Base-by-base conservation (phyloP, 1,284 basidiomycete genomes). In the Austroboletus rostrupii region DNA sequence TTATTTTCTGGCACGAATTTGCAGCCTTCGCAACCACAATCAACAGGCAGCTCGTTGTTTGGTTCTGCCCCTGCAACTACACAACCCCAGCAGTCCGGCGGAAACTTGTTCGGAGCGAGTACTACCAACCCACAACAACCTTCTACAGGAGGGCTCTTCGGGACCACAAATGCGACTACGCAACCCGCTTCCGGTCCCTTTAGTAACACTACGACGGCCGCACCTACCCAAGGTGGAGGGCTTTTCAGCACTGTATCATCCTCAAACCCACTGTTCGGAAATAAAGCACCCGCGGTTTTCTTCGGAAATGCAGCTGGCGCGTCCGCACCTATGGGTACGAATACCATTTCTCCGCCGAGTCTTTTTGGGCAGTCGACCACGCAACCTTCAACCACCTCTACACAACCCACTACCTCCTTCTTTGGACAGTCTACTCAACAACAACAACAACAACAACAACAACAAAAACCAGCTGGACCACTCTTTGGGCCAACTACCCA, bases 401-500 rank as follows among this genome's bases (percentile, higher is more conserved):
- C 61, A 53, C 60, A 61, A 55, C 60, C 61, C 49, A 49, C 56
- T 37, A 41, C 56, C 45, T 57, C 65, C 33, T 44, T 68, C 32
- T 68, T 72, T 48, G 61, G 68, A 40, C 61, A 65, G 46, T 35
- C 56, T 20, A 48, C 53, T 35, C 58, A 59, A 14, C 67, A 66
- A 44, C 64, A 67, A 42, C 59, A 62, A 52, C 60, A 55, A 53
- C 59, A 62, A 52, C 60, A 55, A 53, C 59, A 26, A 26, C 23
- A 3, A 26, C 23, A 26, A 26, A 26, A 64, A 53, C 57, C 57
- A 35, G 38, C 54, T 0, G 61, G 70, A 26, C 54, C 58, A 13
- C 53, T 72, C 36, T 72, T 74, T 58, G 71, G 66, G 8, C 67
- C 63, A 17, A 64, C 60, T 26, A 45, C 46, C 35, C 66, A 67